These are phyloP conservation scores for Talaromyces stipitatus DNA, from an alignment of 495 filamentous ascomycete genomes.

Conservation along the genomic window DNA sequence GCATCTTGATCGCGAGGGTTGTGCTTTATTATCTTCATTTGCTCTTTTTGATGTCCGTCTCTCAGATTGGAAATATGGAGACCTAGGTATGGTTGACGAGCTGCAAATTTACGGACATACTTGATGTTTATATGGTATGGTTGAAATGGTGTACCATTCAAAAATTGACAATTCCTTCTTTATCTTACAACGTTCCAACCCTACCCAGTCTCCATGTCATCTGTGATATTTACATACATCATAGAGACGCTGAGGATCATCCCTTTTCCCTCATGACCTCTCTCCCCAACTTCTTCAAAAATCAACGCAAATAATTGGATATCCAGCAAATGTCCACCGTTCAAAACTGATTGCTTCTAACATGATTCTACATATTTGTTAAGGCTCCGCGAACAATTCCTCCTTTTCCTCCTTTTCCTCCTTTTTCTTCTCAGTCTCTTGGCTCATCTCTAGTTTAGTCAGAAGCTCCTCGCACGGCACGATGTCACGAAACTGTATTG, in stretches of 20 bases:
- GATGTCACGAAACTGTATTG: neutral
- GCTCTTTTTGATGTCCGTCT: neutral
- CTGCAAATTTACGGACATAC: neutral
- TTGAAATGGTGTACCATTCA: neutral
- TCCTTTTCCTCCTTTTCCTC: neutral
- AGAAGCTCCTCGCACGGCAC: neutral
- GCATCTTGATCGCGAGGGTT: neutral
- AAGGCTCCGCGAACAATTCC: no score
- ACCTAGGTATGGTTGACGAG: neutral
- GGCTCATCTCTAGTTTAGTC: no score
- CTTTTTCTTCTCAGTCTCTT: neutral
- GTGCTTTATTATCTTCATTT: neutral
- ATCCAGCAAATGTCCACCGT: no score
- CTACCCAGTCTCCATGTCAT: neutral
- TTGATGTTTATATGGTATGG: neutral
- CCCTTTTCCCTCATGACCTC: neutral
- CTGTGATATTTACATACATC: neutral
- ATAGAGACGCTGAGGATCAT: neutral
- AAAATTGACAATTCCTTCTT: neutral
- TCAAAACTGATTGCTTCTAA: no score
- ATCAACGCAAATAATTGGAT: neutral
- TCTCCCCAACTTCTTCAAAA: neutral
- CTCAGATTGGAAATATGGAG: neutral
- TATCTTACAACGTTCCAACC: neutral
- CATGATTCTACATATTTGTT: no score